Percentiles rank a stretch among this genome's conserved stretches.
Conservation (phyloP, 345 rosid genomes). For the Rhodamnia rubescens region DNA sequence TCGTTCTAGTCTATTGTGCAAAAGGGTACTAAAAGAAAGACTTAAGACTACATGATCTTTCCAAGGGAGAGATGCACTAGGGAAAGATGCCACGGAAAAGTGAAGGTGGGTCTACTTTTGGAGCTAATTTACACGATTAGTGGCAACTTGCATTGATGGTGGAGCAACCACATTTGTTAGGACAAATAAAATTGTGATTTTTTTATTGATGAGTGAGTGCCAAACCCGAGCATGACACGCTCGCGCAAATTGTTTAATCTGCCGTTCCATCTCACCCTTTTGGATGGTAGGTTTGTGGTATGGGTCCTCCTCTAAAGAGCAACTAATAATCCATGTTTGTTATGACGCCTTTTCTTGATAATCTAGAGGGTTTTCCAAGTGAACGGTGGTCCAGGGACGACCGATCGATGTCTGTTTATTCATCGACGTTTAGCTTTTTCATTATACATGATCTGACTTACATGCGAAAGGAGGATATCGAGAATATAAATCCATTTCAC, state of each 20-base stretch:
- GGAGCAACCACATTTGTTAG: not conserved
- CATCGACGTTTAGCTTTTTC: too few species aligned
- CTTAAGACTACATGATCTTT: too few species aligned
- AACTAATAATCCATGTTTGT: not conserved
- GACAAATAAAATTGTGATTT: not conserved
- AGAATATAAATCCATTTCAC: too few species aligned
- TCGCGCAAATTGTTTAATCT: not conserved
- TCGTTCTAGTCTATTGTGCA: not conserved
- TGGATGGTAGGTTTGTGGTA: not conserved
- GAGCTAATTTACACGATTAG: not conserved
- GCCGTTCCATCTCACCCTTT: not conserved
- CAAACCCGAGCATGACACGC: constrained; percentile 7
- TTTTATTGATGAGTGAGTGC: not conserved
- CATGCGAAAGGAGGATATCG: too few species aligned
- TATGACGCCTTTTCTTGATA: not conserved
- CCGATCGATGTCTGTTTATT: too few species aligned
- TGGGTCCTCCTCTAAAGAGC: not conserved
- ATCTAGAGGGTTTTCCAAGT: too few species aligned
- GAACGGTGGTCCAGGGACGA: too few species aligned
- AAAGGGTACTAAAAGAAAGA: not conserved
- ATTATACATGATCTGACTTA: too few species aligned
- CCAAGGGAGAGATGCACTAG: not conserved
- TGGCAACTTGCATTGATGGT: not conserved
- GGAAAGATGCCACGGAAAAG: not conserved
- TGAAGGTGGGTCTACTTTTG: not conserved